Evolutionary conservation across 768 basidiomycete genomes (phyloP).

Genomic region (Phylloporus arenicola): DNA sequence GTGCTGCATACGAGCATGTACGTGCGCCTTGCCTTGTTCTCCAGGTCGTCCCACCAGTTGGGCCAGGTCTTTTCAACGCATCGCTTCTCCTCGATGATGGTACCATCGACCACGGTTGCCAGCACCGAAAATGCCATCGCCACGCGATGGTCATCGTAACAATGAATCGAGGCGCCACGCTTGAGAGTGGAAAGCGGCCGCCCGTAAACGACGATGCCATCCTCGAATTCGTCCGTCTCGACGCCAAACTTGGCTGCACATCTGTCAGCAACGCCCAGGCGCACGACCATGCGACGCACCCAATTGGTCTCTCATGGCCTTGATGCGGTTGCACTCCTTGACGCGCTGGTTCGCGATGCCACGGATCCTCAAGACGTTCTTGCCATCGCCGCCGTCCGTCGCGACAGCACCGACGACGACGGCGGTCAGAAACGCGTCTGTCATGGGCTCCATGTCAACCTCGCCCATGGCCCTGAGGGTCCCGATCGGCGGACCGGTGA

Average conservation of each 20-base stretch:
- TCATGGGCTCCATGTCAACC: conserved; percentile 99
- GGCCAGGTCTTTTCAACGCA: conserved; percentile 99
- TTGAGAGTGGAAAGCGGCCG: conserved; percentile 58
- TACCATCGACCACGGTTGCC: conserved; percentile 64
- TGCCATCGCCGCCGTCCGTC: conserved; percentile 34
- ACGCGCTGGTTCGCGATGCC: conserved; percentile 98
- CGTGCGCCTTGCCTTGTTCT: conserved; percentile 70
- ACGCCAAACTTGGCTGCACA: conserved; percentile 87
- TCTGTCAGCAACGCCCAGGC: not conserved
- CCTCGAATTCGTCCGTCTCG: conserved; percentile 84
- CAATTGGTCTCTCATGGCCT: conserved; percentile 93
- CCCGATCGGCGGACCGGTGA: conserved; percentile 83
- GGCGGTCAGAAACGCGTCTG: conserved; percentile 97
- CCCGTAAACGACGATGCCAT: conserved; percentile 88
- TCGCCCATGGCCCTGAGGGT: conserved; percentile 58
- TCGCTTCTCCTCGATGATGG: conserved; percentile 88
- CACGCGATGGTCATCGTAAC: conserved; percentile 98
- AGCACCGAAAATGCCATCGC: conserved; percentile 98
- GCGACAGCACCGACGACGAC: conserved; percentile 87
- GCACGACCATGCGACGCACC: conserved; percentile 42
- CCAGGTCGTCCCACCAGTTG: conserved; percentile 98
- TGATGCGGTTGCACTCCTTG: conserved; percentile 96
- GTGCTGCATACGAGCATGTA: not conserved
- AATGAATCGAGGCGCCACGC: conserved; percentile 76
- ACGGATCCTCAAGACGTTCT: conserved; percentile 68